A percentile compares a stretch with the other conserved stretches of the same genome.
Evolutionary conservation across 176 grass and related monocot species (phyloP).

Genomic region (Cymbopogon citratus): DNA sequence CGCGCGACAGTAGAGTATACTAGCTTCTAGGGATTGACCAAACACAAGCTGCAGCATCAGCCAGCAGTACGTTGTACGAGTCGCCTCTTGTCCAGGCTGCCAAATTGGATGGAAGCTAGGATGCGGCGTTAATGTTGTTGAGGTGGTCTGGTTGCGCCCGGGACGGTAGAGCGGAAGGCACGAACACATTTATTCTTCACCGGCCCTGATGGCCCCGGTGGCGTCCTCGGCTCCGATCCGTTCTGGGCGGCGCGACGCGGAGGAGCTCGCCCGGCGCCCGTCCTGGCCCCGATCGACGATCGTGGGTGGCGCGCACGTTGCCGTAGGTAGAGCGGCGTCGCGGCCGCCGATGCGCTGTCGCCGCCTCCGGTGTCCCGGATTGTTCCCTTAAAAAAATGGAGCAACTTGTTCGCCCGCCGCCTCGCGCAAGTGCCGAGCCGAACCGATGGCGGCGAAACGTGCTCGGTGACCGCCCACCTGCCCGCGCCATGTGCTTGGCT

Average conservation of each 20-base stretch:
- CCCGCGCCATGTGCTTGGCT: neutral
- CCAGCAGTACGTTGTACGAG: neutral
- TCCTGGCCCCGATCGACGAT: neutral
- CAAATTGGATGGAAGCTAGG: constrained; percentile 3
- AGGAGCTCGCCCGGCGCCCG: neutral
- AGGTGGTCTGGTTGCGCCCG: neutral
- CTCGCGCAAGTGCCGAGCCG: too few species aligned
- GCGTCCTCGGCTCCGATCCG: neutral
- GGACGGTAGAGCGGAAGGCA: neutral
- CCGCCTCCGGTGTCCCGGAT: neutral
- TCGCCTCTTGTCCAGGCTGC: neutral
- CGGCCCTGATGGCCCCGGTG: neutral
- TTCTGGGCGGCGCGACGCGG: neutral
- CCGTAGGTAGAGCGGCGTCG: neutral
- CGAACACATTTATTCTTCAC: neutral
- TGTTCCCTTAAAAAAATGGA: neutral
- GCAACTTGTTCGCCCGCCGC: neutral
- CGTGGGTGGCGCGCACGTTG: constrained; percentile 29
- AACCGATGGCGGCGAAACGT: too few species aligned
- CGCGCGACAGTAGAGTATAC: neutral
- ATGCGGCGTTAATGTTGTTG: constrained; percentile 33
- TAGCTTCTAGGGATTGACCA: neutral
- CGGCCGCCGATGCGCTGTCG: constrained; percentile 37
- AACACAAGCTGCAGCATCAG: neutral
- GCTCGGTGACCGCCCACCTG: too few species aligned